Evolutionary conservation across 2,329 filamentous ascomycete species (phyloP).

Genomic region (Alternaria dauci): DNA sequence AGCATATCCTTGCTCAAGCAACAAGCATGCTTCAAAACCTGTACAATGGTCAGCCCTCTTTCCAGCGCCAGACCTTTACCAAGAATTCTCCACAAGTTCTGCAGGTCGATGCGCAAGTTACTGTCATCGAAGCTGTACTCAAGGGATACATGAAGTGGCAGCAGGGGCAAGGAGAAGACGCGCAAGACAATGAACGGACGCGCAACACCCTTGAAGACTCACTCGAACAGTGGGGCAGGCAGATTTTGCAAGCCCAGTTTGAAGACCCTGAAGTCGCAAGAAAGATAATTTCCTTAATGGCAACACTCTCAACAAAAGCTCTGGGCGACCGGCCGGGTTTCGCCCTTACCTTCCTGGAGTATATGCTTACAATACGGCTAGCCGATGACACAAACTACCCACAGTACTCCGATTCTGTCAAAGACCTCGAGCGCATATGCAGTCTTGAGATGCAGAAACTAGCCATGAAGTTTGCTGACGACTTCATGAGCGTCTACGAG

Average conservation of each 20-base stretch:
- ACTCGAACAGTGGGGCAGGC: slow-evolving; percentile 76
- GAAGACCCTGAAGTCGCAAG: slow-evolving; percentile 88
- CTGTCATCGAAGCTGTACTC: slow-evolving; percentile 85
- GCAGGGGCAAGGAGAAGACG: slow-evolving; percentile 59
- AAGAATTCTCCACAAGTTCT: slow-evolving; percentile 78
- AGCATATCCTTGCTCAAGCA: slow-evolving; percentile 83
- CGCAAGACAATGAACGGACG: slow-evolving; percentile 60
- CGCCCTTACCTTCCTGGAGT: slow-evolving; percentile 88
- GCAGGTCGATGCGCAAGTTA: slow-evolving; percentile 86
- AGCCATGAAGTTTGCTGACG: slow-evolving; percentile 88
- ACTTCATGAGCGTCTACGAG: slow-evolving; percentile 87
- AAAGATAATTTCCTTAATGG: slow-evolving; percentile 80
- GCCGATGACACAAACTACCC: slow-evolving; percentile 73
- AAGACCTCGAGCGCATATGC: slow-evolving; percentile 84
- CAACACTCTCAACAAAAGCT: slow-evolving; percentile 83
- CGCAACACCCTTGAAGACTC: slow-evolving; percentile 67
- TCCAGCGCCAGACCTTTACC: slow-evolving; percentile 63
- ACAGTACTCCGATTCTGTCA: slow-evolving; percentile 85
- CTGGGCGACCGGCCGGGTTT: slow-evolving; percentile 80
- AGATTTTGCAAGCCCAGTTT: slow-evolving; percentile 73
- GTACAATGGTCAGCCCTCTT: slow-evolving; percentile 73
- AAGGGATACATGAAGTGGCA: slow-evolving; percentile 91
- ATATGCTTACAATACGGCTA: slow-evolving; percentile 87
- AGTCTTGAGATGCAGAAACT: slow-evolving; percentile 88
- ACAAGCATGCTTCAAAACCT: slow-evolving; percentile 77